Percentiles rank a stretch among this genome's conserved stretches.
phyloP scores from a whole-genome alignment of 2,329 filamentous ascomycete genomes.

The Cadophora gregata region DNA sequence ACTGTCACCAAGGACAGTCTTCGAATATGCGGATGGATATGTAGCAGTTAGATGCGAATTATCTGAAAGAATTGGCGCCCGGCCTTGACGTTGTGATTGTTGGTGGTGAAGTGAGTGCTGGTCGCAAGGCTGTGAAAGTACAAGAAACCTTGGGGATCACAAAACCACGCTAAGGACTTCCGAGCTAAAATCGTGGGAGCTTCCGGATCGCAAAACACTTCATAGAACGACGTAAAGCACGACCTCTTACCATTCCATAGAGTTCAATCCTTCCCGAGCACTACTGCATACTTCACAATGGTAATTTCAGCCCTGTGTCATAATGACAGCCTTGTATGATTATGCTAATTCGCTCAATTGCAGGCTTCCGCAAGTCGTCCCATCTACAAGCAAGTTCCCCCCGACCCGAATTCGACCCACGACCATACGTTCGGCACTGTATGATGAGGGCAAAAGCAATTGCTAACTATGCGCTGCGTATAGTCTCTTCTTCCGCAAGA shows the following conservation, averaged over 20 bases:
- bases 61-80: constrained; percentile 13
- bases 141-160: not conserved
- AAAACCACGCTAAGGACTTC: not conserved
- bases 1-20: constrained; percentile 16
- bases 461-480: constrained; percentile 29
- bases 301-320: constrained; percentile 29
- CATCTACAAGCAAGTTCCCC: constrained; percentile 44
- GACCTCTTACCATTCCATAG: constrained; percentile 24
- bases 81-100: constrained; percentile 10
- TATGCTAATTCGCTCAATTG: constrained; percentile 38
- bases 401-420: constrained; percentile 13
- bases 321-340: not conserved
- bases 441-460: not conserved
- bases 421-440: not conserved
- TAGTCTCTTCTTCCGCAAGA: constrained; percentile 85
- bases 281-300: constrained; percentile 41
- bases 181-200: constrained; percentile 29
- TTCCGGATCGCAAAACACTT: constrained; percentile 34
- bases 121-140: constrained; percentile 18
- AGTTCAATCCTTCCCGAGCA: constrained; percentile 22
- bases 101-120: not conserved
- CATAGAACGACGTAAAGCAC: constrained; percentile 30
- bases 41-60: not conserved
- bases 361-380: constrained; percentile 41
- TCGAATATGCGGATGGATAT: not conserved